Evolutionary conservation across 2,329 filamentous ascomycete genomes (phyloP), one percentile per base, ranked within the genome.

Genomic region (Cladosporium sp.): DNA sequence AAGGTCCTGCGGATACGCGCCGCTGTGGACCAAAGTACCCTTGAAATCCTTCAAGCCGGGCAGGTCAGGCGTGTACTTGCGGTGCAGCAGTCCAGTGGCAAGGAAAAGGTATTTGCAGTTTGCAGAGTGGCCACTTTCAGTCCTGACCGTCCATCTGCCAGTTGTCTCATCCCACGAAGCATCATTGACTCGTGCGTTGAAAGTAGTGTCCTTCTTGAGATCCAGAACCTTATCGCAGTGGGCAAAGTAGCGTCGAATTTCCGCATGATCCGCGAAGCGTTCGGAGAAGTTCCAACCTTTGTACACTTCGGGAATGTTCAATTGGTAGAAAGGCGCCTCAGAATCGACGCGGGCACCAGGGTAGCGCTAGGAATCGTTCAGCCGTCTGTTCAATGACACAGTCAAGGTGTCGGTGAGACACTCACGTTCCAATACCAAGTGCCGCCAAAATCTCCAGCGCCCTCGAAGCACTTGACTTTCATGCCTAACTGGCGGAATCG

Each of bases 231-330:
- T 74, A 44, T 83, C 81, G 12, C 83, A 76, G 38, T 83, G 78
- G 15, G 80, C 72, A 58, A 85, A 85, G 61, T 85, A 85, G 3
- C 61, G 61, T 11, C 76, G 71, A 1, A 85, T 68, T 38, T 85
- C 65, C 6, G 55, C 40, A 29, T 61, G 60, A 18, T 56, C 62
- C 0, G 65, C 60, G 43, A 64, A 68, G 13, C 62, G 61, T 47
- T 66, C 54, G 4, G 56, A 55, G 47, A 80, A 85, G 30, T 70
- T 80, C 79, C 79, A 84, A 3, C 74, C 53, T 43, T 70, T 70
- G 64, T 68, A 76, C n/a, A 76, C 65, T 54, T 77, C 72, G 3
- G 70, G 69, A 30, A 76, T 67, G 19, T 70, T 73, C 49, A 74
- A 70, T 52, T 75, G 71, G 54, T 77, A 77, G 20, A 75, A 69